These are phyloP conservation scores for Macrolepiota dolichaula DNA, from an alignment of 768 basidiomycete species.

Conservation along the genomic window DNA sequence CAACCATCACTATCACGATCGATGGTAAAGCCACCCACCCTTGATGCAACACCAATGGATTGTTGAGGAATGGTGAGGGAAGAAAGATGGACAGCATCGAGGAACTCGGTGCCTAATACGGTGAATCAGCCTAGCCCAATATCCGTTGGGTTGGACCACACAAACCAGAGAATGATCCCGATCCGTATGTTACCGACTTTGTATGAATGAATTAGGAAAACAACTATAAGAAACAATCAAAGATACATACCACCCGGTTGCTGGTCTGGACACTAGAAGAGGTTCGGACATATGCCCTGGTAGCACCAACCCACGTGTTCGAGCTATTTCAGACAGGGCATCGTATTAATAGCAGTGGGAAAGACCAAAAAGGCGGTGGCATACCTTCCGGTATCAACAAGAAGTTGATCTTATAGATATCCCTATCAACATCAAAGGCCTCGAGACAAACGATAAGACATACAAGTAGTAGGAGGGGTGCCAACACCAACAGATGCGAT, in stretches of 20 bases:
- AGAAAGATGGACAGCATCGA: conserved; percentile 53
- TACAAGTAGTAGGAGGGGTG: conserved; percentile 50
- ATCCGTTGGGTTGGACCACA: not conserved
- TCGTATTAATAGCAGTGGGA: not conserved
- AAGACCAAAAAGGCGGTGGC: not conserved
- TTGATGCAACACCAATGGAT: conserved; percentile 63
- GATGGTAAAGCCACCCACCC: conserved; percentile 11
- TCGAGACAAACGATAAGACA: not conserved
- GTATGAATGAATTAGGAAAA: not conserved
- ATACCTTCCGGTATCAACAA: conserved; percentile 61
- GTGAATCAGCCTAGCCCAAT: not conserved
- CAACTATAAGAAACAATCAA: not conserved
- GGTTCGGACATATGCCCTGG: conserved; percentile 40
- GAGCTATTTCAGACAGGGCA: conserved; percentile 36
- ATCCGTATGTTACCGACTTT: conserved; percentile 56
- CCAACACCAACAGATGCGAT: conserved; percentile 50
- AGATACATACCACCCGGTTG: conserved; percentile 41
- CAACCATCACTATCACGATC: not conserved
- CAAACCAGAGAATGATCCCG: conserved; percentile 60
- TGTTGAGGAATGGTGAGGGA: conserved; percentile 47
- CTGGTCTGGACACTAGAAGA: conserved; percentile 45
- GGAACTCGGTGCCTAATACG: conserved; percentile 38
- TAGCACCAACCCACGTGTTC: conserved; percentile 70
- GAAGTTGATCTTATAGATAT: conserved; percentile 39
- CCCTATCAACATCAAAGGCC: not conserved